Evolutionary conservation across 768 basidiomycete genomes (phyloP).

Genomic region (Holtermanniella nyarrowii): DNA sequence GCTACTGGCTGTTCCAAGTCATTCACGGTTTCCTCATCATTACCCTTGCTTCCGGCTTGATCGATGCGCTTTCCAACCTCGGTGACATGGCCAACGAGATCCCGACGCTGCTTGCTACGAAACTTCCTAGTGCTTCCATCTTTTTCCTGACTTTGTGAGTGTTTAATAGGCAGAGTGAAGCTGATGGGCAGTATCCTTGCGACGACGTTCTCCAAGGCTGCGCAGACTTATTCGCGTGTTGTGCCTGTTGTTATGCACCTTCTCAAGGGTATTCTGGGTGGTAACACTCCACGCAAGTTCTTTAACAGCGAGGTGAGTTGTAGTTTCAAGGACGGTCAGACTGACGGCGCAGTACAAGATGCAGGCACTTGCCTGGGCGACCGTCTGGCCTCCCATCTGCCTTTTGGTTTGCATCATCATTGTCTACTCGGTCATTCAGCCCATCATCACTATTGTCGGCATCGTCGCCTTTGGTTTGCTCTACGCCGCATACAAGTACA

Average conservation of each 20-base stretch:
- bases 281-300: constrained; percentile 39
- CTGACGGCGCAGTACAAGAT: constrained; percentile 21
- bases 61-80: constrained; percentile 26
- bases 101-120: constrained; percentile 32
- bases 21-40: constrained; percentile 43
- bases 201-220: constrained; percentile 33
- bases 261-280: constrained; percentile 29
- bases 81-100: constrained; percentile 15
- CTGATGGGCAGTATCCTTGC: constrained; percentile 25
- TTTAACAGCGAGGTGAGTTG: constrained; percentile 22
- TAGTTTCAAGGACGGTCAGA: neutral
- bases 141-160: constrained; percentile 42
- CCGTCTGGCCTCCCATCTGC: constrained; percentile 35
- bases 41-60: constrained; percentile 38
- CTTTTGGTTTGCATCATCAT: constrained; percentile 38
- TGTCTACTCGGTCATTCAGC: constrained; percentile 42
- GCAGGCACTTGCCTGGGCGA: constrained; percentile 26
- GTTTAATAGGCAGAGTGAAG: neutral
- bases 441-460: constrained; percentile 39
- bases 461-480: constrained; percentile 37
- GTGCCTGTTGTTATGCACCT: constrained; percentile 35
- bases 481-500: constrained; percentile 41
- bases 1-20: constrained; percentile 41
- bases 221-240: constrained; percentile 34
- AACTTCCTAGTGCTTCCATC: constrained; percentile 36